Evolutionary conservation across 257 asterid species (phyloP).

Genomic region (Phtheirospermum japonicum): DNA sequence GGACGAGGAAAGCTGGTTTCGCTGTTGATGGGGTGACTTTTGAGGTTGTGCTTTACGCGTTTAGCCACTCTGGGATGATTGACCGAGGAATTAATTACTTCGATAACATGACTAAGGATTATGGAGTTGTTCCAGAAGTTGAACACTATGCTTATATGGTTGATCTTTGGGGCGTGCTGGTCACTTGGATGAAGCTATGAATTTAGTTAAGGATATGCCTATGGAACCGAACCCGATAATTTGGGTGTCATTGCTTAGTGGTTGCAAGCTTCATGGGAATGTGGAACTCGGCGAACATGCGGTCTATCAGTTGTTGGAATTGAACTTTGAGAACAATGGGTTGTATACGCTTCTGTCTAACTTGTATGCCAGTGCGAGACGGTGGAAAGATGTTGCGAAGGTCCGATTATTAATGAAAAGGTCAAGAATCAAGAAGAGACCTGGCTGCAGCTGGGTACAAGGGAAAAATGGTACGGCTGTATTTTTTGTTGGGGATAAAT

Average conservation of each 20-base stretch:
- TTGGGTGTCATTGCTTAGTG: conserved; percentile 83
- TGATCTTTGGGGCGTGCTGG: conserved; percentile 89
- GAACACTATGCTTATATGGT: conserved; percentile 89
- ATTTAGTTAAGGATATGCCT: conserved; percentile 60
- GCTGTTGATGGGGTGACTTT: conserved; percentile 71
- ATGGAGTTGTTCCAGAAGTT: conserved; percentile 57
- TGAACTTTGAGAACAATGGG: conserved; percentile 81
- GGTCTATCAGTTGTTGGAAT: conserved; percentile 47
- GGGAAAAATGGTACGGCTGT: conserved; percentile 71
- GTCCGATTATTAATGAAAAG: conserved; percentile 67
- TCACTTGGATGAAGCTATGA: conserved; percentile 67
- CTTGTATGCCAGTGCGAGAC: conserved; percentile 72
- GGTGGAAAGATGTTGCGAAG: conserved; percentile 88
- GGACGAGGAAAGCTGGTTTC: conserved; percentile 50
- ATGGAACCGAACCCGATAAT: conserved; percentile 61
- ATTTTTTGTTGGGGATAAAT: conserved; percentile 75
- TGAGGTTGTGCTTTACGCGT: conserved; percentile 78
- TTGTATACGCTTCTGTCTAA: conserved; percentile 79
- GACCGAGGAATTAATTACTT: conserved; percentile 72
- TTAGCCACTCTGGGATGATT: conserved; percentile 92
- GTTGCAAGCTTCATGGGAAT: conserved; percentile 79
- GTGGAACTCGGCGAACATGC: conserved; percentile 85
- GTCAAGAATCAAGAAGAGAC: conserved; percentile 75
- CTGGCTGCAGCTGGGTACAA: conserved; percentile 98
- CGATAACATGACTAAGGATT: conserved; percentile 50